A percentile compares a stretch with the other conserved stretches of the same genome.
These are phyloP conservation scores for Misopates orontium DNA, from an alignment of 257 asterid species.

Conservation along the genomic window DNA sequence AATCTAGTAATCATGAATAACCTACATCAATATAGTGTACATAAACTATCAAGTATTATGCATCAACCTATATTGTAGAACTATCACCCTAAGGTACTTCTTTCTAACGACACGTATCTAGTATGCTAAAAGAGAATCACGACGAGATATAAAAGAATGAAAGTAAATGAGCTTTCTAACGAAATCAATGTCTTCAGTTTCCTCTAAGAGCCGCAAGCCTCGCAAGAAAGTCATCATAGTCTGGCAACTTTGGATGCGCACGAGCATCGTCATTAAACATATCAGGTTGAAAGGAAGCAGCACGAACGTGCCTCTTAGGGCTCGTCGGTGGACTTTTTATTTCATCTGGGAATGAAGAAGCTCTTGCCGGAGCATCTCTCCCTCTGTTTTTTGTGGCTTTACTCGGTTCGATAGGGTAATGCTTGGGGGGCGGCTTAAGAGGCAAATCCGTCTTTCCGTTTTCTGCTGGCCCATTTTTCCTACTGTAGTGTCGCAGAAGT, in stretches of 20 bases:
- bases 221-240: constrained; percentile 82
- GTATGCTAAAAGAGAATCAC: constrained; percentile 9
- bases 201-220: constrained; percentile 52
- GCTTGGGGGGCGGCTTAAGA: constrained; percentile 24
- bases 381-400: constrained; percentile 26
- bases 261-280: constrained; percentile 37
- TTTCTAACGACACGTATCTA: background rate
- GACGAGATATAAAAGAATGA: constrained; percentile 28
- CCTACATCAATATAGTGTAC: background rate
- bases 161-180: background rate
- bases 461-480: constrained; percentile 36
- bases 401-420: constrained; percentile 19
- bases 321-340: constrained; percentile 28
- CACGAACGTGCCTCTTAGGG: constrained; percentile 42
- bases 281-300: constrained; percentile 59
- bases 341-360: constrained; percentile 53
- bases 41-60: background rate
- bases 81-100: constrained; percentile 8
- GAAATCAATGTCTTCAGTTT: constrained; percentile 19
- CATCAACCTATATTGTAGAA: constrained; percentile 6
- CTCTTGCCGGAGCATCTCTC: constrained; percentile 42
- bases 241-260: constrained; percentile 79
- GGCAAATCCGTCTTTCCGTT: constrained; percentile 25
- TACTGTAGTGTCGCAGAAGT: constrained; percentile 54
- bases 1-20: constrained; percentile 17